A percentile compares a stretch with the other conserved stretches of the same genome.
Evolutionary conservation across 805 yeast genomes (phyloP).

Genomic region (Metschnikowia borealis): DNA sequence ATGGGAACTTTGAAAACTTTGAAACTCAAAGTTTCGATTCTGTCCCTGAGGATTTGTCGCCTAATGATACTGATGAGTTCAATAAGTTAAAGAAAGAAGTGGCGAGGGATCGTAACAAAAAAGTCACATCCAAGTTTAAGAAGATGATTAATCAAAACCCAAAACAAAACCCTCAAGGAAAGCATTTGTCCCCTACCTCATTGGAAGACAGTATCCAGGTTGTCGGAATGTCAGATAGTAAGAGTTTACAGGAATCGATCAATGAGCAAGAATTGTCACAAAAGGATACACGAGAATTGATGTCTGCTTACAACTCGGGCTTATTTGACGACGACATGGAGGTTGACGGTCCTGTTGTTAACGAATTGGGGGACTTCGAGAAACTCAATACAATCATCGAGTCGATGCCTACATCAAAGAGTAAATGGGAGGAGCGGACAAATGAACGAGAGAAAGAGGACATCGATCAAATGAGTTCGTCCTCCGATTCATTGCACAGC

Average conservation of each 20-base stretch:
- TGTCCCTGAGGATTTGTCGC: neutral
- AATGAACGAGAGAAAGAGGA: neutral
- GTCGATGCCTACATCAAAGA: constrained; percentile 14
- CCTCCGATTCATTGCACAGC: constrained; percentile 1
- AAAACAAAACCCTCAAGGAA: constrained; percentile 7
- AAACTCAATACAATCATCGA: constrained; percentile 47
- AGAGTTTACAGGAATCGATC: neutral
- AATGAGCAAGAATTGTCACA: constrained; percentile 15
- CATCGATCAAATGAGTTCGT: neutral
- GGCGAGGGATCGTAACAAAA: neutral
- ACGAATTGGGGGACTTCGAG: constrained; percentile 52
- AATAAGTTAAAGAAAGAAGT: constrained; percentile 1
- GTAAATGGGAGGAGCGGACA: constrained; percentile 5
- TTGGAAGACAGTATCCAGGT: neutral
- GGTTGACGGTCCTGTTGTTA: constrained; percentile 54
- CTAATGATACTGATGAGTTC: neutral
- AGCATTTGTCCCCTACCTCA: neutral
- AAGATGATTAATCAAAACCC: constrained; percentile 10
- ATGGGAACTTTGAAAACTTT: neutral
- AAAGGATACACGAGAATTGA: constrained; percentile 53
- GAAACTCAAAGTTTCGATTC: neutral
- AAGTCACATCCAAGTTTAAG: constrained; percentile 11
- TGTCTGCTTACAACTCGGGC: constrained; percentile 56
- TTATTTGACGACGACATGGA: constrained; percentile 57
- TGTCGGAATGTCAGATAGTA: neutral